Evolutionary conservation across 1,284 basidiomycete genomes (phyloP), one percentile per base, ranked within the genome.

Genomic region (Cerrena zonata): DNA sequence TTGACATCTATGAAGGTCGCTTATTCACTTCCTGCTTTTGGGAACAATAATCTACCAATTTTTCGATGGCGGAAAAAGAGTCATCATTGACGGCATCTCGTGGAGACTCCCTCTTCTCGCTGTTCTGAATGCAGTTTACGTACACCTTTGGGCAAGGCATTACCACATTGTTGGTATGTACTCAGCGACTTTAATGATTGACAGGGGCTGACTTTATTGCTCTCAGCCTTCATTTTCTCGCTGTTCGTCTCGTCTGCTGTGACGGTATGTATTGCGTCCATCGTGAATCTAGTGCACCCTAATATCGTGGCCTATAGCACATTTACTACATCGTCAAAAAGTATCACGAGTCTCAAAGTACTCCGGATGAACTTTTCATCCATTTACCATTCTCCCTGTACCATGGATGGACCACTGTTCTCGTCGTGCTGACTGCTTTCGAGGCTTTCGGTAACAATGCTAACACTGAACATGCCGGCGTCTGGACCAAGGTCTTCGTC

Each of bases 241-340:
- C 82, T 96, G 45, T 79, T 95, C 61, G 91, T 93, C 56, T 86
- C 85, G 62, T 86, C 84, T 53, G 69, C 85, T 19, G 88, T 91
- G 4, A 89, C 87, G 30, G 82, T 82, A 63, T 50, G 78, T 63
- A 21, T 21, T 2, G 30, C 30, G 30, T 34, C 30, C 15, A 15
- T 34, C 15, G 15, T 34, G 30, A 7, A 7, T 34, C 15, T 34
- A 34, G 7, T 7, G 30, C 7, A 15, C 7, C 30, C 15, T 34
- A 15, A 34, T 34, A 7, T 7, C 7, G 30, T 7, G 66, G 49
- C 63, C 56, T 23, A 62, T 65, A 53, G 65, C 89, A 95, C 70
- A 90, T 95, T 66, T 97, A 96, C 74, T 94, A 93, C 64, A 75
- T 88, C 55, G 85, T 95, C 65, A 94, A 94, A 76, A 89, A 90